Evolutionary conservation across 2,329 filamentous ascomycete species (phyloP), one percentile per base, ranked within the genome.

Genomic region (Xylaria sp.): DNA sequence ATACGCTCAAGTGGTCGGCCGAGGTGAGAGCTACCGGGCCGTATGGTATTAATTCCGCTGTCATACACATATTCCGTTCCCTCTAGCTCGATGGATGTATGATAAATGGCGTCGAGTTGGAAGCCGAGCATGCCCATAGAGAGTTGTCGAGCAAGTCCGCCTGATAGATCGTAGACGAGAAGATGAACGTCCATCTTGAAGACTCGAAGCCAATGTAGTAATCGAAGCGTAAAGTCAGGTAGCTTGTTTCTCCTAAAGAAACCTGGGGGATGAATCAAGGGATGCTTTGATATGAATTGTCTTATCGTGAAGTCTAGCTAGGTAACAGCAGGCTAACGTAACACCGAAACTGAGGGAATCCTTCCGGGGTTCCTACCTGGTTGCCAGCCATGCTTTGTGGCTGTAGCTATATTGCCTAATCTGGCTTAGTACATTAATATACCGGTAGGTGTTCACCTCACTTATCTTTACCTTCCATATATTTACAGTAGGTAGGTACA

Each of bases 51-150:
- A 61, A 98, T 91, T 64, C 93, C 93, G 64, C 92, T 90, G 69
- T 97, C 95, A 74, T 94, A 98, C 75, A 95, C 88, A 79, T 97
- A 98, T 81, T 99, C 96, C 60, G 91, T 87, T n/a, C 91, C 90
- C 61, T 90, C 88, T 47, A 98, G 85, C 50, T 97, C 91, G 63
- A 99, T 90, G 0, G 94, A 93, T 0, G 96, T 98, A 79, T 99
- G 96, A 75, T 98, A 98, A 62, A 99, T 89, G 63, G 96, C 96
- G 79, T 98, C 95, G 59, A 98, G 93, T 61, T 87, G 83, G 72
- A 88, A 86, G 18, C 86, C 82, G 10, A 90, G 79, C 63, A 85
- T 72, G 69, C 83, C 80, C 82, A 82, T 79, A 21, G 86, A 88
- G 82, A 89, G 82, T 72, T 88, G 82, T 10, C 84, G 82, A 16